Evolutionary conservation across 2,329 filamentous ascomycete species (phyloP).

Genomic region (Lasiodiplodia gonubiensis): DNA sequence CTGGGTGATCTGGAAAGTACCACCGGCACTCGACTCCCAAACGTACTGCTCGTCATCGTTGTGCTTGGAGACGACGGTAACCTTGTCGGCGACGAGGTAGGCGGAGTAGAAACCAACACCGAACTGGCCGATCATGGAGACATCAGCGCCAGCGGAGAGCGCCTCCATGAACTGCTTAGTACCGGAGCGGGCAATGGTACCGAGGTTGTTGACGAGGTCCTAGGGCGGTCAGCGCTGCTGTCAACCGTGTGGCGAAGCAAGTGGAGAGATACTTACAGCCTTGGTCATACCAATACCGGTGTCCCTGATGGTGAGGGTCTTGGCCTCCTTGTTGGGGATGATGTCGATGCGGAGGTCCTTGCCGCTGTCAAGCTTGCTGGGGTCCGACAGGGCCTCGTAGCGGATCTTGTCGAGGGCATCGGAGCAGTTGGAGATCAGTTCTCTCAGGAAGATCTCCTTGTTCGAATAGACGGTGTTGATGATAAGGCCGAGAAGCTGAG

Average conservation of each 20-base stretch:
- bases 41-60: conserved; percentile 99
- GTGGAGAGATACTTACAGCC: conserved; percentile 73
- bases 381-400: conserved; percentile 97
- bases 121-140: conserved; percentile 99
- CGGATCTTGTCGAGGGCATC: conserved; percentile 99
- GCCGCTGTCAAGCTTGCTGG: conserved; percentile 93
- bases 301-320: conserved; percentile 96
- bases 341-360: conserved; percentile 99
- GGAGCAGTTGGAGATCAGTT: conserved; percentile 97
- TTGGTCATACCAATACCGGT: conserved; percentile 99
- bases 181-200: conserved; percentile 97
- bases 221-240: conserved; percentile 43
- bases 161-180: conserved; percentile 99
- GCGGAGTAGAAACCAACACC: conserved; percentile 99
- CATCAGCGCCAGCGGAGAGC: conserved; percentile 95
- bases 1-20: conserved; percentile 90
- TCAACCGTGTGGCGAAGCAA: neutral
- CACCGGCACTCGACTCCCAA: conserved; percentile 97
- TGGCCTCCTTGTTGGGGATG: conserved; percentile 95
- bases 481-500: conserved; percentile 98
- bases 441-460: conserved; percentile 99
- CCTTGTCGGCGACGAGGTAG: conserved; percentile 97
- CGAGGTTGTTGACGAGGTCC: conserved; percentile 99
- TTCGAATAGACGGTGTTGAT: conserved; percentile 99
- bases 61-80: conserved; percentile 96